Base-by-base conservation (phyloP, 176 grass and related monocot genomes). In the Avena sativa region DNA sequence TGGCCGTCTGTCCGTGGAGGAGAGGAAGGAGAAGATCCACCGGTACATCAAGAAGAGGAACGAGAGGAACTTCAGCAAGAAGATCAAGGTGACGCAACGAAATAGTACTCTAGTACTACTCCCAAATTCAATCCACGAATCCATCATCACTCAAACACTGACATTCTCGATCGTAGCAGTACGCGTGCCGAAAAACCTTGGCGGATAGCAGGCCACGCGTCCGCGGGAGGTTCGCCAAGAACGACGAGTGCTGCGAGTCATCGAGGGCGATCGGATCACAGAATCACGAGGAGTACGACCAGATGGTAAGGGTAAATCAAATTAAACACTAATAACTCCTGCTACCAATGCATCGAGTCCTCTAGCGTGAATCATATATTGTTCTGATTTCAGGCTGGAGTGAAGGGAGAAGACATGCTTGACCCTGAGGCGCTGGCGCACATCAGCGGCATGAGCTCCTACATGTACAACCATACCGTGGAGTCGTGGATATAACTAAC, bases 1-100 rank as follows among this genome's bases (percentile, higher is more conserved):
- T 69, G 90, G 73, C 49, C 87, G 89, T 5, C 88, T 99, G 47
- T 86, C 80, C 1, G 81, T 67, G 66, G 94, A 99, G 80, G 90
- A 99, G 91, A 92, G 97, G 56, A 92, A 92, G 85, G 92, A 88
- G 84, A 99, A 96, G 90, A 97, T 99, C 88, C 87, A 97, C 69
- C 91, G 94, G 80, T 99, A 99, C 91, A 94, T 99, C 71, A 93
- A 92, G 85, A 99, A 99, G 91, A 90, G 94, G 89, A 93, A 94
- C 82, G 77, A 94, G 82, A 87, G 97, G 60, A 99, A 99, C 89
- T 99, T 99, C 92, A 93, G 88, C 89, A 99, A 97, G 87, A 99
- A 94, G 89, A 99, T 99, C 83, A 99, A 99, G 94, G 97, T 99
- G 90, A 95, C 17, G 43, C 26, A 57, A 57, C 16, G 55, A 57